These are phyloP conservation scores for Globisporangium rhizosaccharum DNA, from an alignment of 352 stramenopile genomes.

Conservation along the genomic window DNA sequence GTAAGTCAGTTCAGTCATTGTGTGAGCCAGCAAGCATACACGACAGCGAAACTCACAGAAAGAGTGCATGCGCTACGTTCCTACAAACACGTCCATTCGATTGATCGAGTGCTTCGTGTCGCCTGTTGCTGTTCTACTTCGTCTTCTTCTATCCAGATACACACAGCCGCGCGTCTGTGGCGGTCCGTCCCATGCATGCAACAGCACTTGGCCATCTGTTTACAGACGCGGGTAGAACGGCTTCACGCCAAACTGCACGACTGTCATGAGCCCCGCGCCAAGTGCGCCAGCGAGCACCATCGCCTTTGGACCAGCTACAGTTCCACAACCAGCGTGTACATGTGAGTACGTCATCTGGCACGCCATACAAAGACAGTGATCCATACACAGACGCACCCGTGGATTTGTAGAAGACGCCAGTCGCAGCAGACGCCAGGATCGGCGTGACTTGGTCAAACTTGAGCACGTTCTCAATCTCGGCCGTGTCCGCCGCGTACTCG, in stretches of 20 bases:
- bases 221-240: conserved; percentile 79
- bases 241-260: conserved; percentile 84
- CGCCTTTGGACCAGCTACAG: conserved; percentile 55
- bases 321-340: neutral
- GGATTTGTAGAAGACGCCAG: conserved; percentile 84
- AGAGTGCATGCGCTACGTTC: too few species aligned
- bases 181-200: too few species aligned
- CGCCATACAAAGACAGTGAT: neutral
- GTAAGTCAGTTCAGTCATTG: neutral
- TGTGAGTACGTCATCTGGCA: neutral
- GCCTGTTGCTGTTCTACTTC: neutral
- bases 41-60: too few species aligned
- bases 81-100: neutral
- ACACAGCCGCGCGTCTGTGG: neutral
- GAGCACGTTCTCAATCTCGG: conserved; percentile 76
- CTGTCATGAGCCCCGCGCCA: conserved; percentile 73
- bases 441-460: conserved; percentile 82
- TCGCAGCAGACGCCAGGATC: conserved; percentile 76
- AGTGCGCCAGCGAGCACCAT: conserved; percentile 81
- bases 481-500: conserved; percentile 73
- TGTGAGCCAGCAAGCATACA: too few species aligned
- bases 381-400: conserved; percentile 28
- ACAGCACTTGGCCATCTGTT: conserved; percentile 4
- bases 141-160: neutral
- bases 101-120: neutral